Evolutionary conservation across 768 basidiomycete species (phyloP), one percentile per base, ranked within the genome.

Genomic region (Obba rivulosa): DNA sequence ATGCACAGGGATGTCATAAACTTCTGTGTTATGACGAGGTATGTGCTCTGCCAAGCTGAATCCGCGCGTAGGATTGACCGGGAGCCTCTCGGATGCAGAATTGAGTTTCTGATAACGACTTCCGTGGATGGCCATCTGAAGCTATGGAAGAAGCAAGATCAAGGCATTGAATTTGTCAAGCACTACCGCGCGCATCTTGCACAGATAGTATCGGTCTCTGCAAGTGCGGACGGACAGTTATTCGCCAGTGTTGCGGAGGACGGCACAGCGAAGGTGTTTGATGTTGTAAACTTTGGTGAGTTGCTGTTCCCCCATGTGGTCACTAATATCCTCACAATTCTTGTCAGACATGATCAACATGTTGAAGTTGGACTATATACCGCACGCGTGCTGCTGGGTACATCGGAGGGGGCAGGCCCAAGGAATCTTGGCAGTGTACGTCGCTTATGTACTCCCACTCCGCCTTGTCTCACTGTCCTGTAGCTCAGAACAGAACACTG

Each of bases 81-180:
- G 34, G 28, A 7, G 14, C 25, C 23, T 8, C 34, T 36, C 28
- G 16, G 14, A 16, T n/a, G 3, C 57, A 96, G 95, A 65, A 95
- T 92, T 11, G 84, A 92, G 49, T 99, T 97, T 61, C 62, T 98
- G 37, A 76, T 99, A 42, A 99, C 96, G 7, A 93, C 95, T 1
- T 97, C 95, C 2, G 67, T 92, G 9, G 96, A 98, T 62, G 96
- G 96, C 2, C 87, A 93, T 66, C 67, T 98, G 54, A 99, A 99
- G 65, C 68, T 99, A n/a, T 99, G 96, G 96, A 98, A 96, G 74
- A 99, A 99, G 67, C 93, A 96, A 69, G 88, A 93, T 18, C 65
- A 74, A 5, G 95, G 94, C 3, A 92, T 99, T 60, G 96, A 98
- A 69, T 98, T 97, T 58, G 95, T 98, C 50, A 99, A 99, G 69